Evolutionary conservation across 208 protist genomes (phyloP).

Genomic region (Paratrypanosoma confusum): DNA sequence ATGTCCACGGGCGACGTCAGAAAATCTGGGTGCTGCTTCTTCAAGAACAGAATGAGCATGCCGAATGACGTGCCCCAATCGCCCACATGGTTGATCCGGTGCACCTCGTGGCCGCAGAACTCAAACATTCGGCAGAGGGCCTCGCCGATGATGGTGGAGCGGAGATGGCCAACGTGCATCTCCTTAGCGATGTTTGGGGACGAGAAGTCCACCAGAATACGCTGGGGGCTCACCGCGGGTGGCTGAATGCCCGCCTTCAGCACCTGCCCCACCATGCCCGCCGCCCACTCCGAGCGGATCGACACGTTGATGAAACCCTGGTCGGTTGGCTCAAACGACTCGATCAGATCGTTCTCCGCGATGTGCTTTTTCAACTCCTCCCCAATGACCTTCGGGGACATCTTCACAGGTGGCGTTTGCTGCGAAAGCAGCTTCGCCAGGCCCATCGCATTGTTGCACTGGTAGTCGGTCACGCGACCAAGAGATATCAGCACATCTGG

Average conservation of each 20-base stretch:
- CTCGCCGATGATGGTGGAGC: conserved; percentile 98
- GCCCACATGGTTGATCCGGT: conserved; percentile 96
- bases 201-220: conserved; percentile 95
- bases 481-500: conserved; percentile 67
- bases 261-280: conserved; percentile 35
- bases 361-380: conserved; percentile 75
- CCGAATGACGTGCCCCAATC: conserved; percentile 99
- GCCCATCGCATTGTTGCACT: conserved; percentile 93
- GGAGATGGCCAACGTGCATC: conserved; percentile 98
- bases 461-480: conserved; percentile 86
- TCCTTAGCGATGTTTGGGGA: conserved; percentile 98
- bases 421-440: conserved; percentile 79
- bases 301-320: conserved; percentile 92
- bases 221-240: conserved; percentile 41
- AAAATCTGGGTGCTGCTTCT: conserved; percentile 88
- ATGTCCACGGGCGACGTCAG: conserved; percentile 82
- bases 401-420: conserved; percentile 66
- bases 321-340: conserved; percentile 62
- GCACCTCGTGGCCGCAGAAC: conserved; percentile 89
- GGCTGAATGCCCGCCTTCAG: conserved; percentile 55
- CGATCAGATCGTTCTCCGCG: conserved; percentile 73
- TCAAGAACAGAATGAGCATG: conserved; percentile 96
- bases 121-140: conserved; percentile 88
- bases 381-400: conserved; percentile 73
- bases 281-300: conserved; percentile 54